Percentiles rank a stretch among this genome's conserved stretches.
These are phyloP conservation scores for Pythium apleroticum DNA, from an alignment of 352 stramenopile species.

Conservation along the genomic window DNA sequence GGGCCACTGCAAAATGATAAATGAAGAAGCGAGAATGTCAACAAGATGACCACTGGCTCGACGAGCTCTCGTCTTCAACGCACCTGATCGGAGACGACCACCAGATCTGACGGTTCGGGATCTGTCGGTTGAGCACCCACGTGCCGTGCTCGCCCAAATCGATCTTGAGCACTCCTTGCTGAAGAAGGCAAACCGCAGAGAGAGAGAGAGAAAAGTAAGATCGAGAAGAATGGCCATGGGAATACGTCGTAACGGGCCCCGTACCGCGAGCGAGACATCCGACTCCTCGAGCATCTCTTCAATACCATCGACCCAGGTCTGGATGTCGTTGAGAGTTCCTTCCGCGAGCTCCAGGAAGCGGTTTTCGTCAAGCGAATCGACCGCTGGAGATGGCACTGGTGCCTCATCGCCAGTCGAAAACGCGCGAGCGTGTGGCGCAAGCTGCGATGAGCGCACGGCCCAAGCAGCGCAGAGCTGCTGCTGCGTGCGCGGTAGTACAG, in stretches of 20 bases:
- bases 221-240: too few species aligned
- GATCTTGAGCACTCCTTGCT: constrained; percentile 96
- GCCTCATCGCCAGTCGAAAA: constrained; percentile 9
- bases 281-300: constrained; percentile 86
- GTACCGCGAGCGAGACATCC: constrained; percentile 75
- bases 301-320: constrained; percentile 78
- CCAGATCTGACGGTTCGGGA: constrained; percentile 96
- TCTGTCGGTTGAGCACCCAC: constrained; percentile 98
- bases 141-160: constrained; percentile 92
- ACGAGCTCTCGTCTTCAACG: not conserved
- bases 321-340: constrained; percentile 67
- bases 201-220: too few species aligned
- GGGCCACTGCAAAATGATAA: constrained; percentile 54
- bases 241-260: too few species aligned
- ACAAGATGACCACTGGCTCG: too few species aligned
- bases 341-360: constrained; percentile 81
- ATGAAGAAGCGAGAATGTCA: too few species aligned
- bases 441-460: not conserved
- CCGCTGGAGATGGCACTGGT: not conserved
- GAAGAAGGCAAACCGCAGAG: constrained; percentile 7
- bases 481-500: constrained; percentile 1
- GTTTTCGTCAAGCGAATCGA: constrained; percentile 58
- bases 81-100: constrained; percentile 96
- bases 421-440: not conserved
- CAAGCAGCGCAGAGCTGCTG: not conserved